phyloP scores from a whole-genome alignment of 306 rosid genomes.

The Vigna mungo region DNA sequence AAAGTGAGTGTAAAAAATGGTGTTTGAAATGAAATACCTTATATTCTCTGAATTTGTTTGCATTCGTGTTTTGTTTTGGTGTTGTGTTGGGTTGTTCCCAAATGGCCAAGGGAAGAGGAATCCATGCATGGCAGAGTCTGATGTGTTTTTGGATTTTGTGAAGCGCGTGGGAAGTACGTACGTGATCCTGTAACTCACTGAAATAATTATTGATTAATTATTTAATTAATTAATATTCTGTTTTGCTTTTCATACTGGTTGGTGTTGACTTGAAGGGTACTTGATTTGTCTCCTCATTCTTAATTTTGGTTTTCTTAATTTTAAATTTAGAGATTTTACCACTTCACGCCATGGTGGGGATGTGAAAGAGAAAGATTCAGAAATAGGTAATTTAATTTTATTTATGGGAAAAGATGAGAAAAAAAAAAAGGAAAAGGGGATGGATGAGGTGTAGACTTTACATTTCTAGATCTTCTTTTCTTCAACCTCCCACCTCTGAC shows the following conservation, averaged over 20 bases:
- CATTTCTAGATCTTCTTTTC: constrained; percentile 37
- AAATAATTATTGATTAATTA: background rate
- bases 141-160: constrained; percentile 7
- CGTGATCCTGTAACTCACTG: background rate
- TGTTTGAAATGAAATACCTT: background rate
- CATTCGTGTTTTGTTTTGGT: constrained; percentile 29
- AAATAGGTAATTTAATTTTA: too few relatives aligned
- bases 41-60: constrained; percentile 55
- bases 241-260: constrained; percentile 13
- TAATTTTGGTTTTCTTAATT: background rate
- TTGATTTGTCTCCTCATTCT: constrained; percentile 2
- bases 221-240: background rate
- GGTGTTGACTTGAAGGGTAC: constrained; percentile 38
- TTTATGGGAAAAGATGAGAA: background rate
- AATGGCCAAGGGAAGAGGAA: background rate
- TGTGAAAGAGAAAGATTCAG: background rate
- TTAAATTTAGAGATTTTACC: constrained; percentile 2
- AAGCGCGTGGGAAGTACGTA: constrained; percentile 38
- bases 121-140: constrained; percentile 27
- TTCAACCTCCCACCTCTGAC: constrained; percentile 37
- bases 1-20: background rate
- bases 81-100: constrained; percentile 14
- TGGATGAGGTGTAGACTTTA: constrained; percentile 1
- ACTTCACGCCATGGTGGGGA: constrained; percentile 15
- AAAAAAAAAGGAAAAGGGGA: background rate